These are phyloP conservation scores for Berberis vulgaris DNA, from an alignment of 164 flowering plant genomes.

Conservation along the genomic window DNA sequence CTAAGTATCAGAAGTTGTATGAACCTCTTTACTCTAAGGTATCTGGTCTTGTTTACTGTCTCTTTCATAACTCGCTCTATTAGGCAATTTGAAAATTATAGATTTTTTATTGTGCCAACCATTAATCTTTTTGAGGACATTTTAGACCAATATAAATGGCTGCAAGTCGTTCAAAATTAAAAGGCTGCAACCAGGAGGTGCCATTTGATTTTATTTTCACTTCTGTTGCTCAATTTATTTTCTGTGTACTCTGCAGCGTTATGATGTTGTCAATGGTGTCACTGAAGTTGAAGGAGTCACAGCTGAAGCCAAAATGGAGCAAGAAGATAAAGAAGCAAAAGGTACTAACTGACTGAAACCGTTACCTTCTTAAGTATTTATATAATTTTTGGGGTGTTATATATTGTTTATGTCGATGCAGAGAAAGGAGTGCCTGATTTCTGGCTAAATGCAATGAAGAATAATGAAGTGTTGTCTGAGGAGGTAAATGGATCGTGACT, in stretches of 20 bases:
- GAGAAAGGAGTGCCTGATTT: slow-evolving; percentile 88
- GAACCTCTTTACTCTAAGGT: slow-evolving; percentile 37
- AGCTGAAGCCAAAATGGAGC: slow-evolving; percentile 25
- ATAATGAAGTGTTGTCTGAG: slow-evolving; percentile 61
- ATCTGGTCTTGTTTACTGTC: not conserved
- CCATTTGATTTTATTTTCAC: not conserved
- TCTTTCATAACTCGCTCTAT: not conserved
- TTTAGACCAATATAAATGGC: no score
- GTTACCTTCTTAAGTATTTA: not conserved
- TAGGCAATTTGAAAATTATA: no score
- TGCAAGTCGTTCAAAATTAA: no score
- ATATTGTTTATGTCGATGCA: slow-evolving; percentile 14
- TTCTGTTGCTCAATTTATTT: not conserved
- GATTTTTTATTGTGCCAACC: no score
- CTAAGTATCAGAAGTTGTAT: slow-evolving; percentile 38
- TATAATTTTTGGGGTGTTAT: not conserved
- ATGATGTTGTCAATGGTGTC: slow-evolving; percentile 73
- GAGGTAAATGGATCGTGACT: slow-evolving; percentile 40
- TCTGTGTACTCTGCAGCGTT: slow-evolving; percentile 40
- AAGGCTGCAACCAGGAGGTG: no score
- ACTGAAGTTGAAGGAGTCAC: slow-evolving; percentile 60
- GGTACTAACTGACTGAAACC: slow-evolving; percentile 17
- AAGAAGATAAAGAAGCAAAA: slow-evolving; percentile 30
- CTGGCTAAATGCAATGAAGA: slow-evolving; percentile 86
- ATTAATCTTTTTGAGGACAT: no score